Conservation (phyloP, 495 filamentous ascomycete genomes). For the Cercophora samala region DNA sequence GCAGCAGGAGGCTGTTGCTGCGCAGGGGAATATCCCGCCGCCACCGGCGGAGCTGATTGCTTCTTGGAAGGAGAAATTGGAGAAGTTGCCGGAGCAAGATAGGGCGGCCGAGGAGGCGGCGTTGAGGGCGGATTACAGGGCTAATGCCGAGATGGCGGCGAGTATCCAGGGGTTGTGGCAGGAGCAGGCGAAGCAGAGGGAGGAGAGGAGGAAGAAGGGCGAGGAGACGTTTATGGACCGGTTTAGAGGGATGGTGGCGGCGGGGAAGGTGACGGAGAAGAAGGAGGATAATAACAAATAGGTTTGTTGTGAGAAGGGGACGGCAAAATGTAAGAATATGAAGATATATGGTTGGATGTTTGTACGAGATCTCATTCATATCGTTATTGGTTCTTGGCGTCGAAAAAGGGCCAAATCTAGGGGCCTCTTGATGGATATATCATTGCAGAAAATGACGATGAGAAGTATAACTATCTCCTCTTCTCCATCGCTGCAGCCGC, state of each 20-base stretch:
- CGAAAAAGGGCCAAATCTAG: neutral
- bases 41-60: constrained; percentile 36
- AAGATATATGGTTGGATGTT: neutral
- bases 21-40: constrained; percentile 20
- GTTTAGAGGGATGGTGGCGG: constrained; percentile 28
- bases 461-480: constrained; percentile 20
- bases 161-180: constrained; percentile 54
- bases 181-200: constrained; percentile 54
- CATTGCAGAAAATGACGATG: neutral
- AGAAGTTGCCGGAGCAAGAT: constrained; percentile 59
- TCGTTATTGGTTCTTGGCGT: neutral
- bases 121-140: constrained; percentile 57
- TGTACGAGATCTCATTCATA: constrained; percentile 12
- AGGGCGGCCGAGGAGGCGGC: constrained; percentile 64
- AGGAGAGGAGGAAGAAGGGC: constrained; percentile 58
- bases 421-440: neutral
- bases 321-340: constrained; percentile 13
- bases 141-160: constrained; percentile 52
- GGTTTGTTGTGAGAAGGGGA: neutral
- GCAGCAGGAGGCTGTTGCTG: constrained; percentile 5
- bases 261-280: constrained; percentile 1
- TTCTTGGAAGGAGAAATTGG: constrained; percentile 52
- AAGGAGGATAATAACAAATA: neutral
- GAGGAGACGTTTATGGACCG: constrained; percentile 51
- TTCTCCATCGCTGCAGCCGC: constrained; percentile 49